Percentiles rank a stretch among this genome's conserved stretches.
These are phyloP conservation scores for Aspergillus fumigatiaffinis DNA, from an alignment of 2,329 filamentous ascomycete genomes.

Conservation along the genomic window DNA sequence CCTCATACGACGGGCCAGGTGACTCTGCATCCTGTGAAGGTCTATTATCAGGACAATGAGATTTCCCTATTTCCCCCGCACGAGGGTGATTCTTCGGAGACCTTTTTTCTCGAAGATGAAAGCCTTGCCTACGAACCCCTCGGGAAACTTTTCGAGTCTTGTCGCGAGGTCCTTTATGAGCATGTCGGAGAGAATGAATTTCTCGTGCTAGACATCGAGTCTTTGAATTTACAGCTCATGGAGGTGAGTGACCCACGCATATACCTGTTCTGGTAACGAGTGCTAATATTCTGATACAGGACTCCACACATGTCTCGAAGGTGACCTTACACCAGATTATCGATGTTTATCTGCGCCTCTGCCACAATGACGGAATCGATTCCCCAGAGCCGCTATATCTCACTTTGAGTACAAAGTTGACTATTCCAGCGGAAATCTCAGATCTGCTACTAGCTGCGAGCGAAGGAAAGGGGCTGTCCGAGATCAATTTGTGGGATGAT, in stretches of 20 bases:
- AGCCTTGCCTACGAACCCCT: conserved; percentile 52
- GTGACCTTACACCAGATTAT: conserved; percentile 56
- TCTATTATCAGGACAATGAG: conserved; percentile 54
- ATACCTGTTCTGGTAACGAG: conserved; percentile 2
- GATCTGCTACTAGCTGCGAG: conserved; percentile 51
- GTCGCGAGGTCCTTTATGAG: conserved; percentile 52
- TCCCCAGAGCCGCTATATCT: conserved; percentile 56
- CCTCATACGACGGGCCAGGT: conserved; percentile 4
- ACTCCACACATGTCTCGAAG: conserved; percentile 46
- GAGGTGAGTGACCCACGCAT: conserved; percentile 49
- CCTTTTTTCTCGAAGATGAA: conserved; percentile 56
- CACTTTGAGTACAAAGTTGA: conserved; percentile 51
- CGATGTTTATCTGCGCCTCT: conserved; percentile 56
- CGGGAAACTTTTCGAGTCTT: conserved; percentile 53
- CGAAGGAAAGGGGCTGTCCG: conserved; percentile 55
- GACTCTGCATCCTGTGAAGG: conserved; percentile 46
- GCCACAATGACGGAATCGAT: conserved; percentile 55
- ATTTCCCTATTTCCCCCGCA: conserved; percentile 58
- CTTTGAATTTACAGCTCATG: conserved; percentile 53
- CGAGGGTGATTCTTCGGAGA: conserved; percentile 50
- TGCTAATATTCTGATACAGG: conserved; percentile 39
- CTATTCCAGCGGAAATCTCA: conserved; percentile 51
- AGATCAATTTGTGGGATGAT: conserved; percentile 43
- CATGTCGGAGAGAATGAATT: conserved; percentile 56
- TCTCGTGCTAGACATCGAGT: conserved; percentile 53